These are phyloP conservation scores for Dothistroma pini DNA, from an alignment of 2,329 filamentous ascomycete species.

Conservation along the genomic window DNA sequence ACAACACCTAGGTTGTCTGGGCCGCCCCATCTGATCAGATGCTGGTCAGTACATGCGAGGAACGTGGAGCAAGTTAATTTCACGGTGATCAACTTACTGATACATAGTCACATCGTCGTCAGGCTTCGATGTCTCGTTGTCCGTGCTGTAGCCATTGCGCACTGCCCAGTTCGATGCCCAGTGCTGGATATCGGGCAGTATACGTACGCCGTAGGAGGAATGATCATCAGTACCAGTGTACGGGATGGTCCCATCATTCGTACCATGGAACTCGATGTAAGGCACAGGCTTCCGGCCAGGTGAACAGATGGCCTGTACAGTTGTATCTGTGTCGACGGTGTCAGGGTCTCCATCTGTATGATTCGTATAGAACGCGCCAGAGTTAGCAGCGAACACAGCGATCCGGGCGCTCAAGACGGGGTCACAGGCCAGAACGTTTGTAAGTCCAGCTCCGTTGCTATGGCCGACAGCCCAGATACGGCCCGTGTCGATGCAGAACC, in stretches of 20 bases:
- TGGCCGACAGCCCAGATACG: conserved; percentile 49
- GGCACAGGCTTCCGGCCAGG: conserved; percentile 32
- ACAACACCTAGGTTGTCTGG: conserved; percentile 34
- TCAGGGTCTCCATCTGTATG: conserved; percentile 21
- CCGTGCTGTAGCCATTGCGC: conserved; percentile 32
- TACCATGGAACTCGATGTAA: conserved; percentile 45
- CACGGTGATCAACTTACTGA: conserved; percentile 3
- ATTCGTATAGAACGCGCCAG: conserved; percentile 44
- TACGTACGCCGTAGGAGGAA: conserved; percentile 6
- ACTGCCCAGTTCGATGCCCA: conserved; percentile 37
- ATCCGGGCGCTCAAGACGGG: conserved; percentile 39
- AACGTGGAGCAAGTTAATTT: background rate
- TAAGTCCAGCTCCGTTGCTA: conserved; percentile 53
- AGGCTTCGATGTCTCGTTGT: conserved; percentile 30
- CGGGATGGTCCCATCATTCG: conserved; percentile 37
- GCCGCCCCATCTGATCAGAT: conserved; percentile 22
- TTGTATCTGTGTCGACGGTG: conserved; percentile 25
- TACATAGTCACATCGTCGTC: conserved; percentile 7
- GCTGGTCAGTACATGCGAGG: background rate
- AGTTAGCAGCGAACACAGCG: conserved; percentile 49
- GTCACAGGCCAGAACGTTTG: conserved; percentile 48
- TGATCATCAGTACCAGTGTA: conserved; percentile 34
- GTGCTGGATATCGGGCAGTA: conserved; percentile 23
- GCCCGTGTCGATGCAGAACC: conserved; percentile 45
- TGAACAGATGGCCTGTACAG: conserved; percentile 19